These are phyloP conservation scores for Tolypocladium sp. DNA, from an alignment of 2,329 filamentous ascomycete species.

Conservation along the genomic window DNA sequence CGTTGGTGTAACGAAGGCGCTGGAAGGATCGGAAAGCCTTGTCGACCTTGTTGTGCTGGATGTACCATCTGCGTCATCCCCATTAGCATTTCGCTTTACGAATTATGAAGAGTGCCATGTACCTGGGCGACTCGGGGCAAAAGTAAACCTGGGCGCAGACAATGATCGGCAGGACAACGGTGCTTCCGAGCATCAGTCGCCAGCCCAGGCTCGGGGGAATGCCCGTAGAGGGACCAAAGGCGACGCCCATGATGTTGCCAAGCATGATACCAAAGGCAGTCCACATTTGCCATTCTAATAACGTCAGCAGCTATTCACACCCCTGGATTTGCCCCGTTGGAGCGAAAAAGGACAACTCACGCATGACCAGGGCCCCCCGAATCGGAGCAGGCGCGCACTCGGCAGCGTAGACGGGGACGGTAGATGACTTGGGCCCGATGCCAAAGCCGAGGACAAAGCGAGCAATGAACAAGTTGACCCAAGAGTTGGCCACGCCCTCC, in stretches of 20 bases:
- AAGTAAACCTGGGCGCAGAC: constrained; percentile 48
- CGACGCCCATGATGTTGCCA: constrained; percentile 30
- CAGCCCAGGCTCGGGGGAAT: constrained; percentile 31
- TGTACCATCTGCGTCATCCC: constrained; percentile 28
- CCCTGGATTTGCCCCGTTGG: neutral
- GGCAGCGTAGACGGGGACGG: constrained; percentile 62
- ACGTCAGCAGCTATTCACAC: neutral
- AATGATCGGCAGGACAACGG: constrained; percentile 43
- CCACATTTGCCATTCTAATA: constrained; percentile 41
- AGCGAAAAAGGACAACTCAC: neutral
- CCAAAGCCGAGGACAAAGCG: constrained; percentile 60
- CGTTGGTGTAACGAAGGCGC: constrained; percentile 41
- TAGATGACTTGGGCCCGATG: constrained; percentile 55
- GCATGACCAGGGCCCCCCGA: constrained; percentile 69
- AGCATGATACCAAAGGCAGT: constrained; percentile 26
- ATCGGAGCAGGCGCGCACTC: constrained; percentile 59
- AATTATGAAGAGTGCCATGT: neutral
- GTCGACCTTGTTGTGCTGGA: constrained; percentile 34
- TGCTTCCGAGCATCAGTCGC: constrained; percentile 54
- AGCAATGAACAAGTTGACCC: constrained; percentile 46
- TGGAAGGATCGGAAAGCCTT: constrained; percentile 45
- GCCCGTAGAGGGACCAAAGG: constrained; percentile 16
- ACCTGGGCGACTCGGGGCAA: constrained; percentile 51
- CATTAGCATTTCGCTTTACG: neutral
- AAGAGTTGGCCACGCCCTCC: constrained; percentile 12